Conservation (phyloP, 768 basidiomycete genomes). For the Lactarius indigo region DNA sequence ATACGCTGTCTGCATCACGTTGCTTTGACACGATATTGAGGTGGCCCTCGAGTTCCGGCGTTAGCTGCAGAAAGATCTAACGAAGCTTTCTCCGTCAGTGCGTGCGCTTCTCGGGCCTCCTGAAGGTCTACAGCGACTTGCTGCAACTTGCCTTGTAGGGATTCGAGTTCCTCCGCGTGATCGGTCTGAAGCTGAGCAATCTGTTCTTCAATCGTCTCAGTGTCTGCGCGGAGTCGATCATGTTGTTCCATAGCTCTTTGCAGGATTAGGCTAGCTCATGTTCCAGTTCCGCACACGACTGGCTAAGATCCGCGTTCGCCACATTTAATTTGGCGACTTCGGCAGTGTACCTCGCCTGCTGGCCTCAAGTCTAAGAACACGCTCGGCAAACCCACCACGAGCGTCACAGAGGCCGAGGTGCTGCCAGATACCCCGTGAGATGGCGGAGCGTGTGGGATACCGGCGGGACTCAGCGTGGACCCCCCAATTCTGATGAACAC, state of each 20-base stretch:
- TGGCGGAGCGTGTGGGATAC: too few species aligned
- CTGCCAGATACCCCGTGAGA: too few species aligned
- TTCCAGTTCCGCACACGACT: conserved; percentile 12
- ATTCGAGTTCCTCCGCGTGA: conserved; percentile 26
- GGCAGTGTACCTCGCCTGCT: background rate
- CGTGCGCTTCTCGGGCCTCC: conserved; percentile 20
- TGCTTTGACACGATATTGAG: conserved; percentile 8
- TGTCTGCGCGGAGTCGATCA: conserved; percentile 12
- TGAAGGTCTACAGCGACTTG: conserved; percentile 25
- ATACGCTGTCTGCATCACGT: conserved; percentile 7
- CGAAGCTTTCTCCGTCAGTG: conserved; percentile 35
- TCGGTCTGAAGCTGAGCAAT: conserved; percentile 15
- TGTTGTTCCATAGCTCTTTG: conserved; percentile 25
- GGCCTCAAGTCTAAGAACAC: too few species aligned
- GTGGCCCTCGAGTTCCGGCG: conserved; percentile 20
- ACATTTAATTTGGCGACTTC: conserved; percentile 20
- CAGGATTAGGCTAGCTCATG: conserved; percentile 26
- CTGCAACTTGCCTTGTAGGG: conserved; percentile 26
- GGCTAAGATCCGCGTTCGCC: conserved; percentile 23
- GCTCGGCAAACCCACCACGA: too few species aligned
- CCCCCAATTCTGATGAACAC: too few species aligned
- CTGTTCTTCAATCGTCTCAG: conserved; percentile 8
- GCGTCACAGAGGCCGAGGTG: too few species aligned
- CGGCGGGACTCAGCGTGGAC: too few species aligned
- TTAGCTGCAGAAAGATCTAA: conserved; percentile 20